Percentiles rank a stretch among this genome's conserved stretches.
phyloP scores from a whole-genome alignment of 768 basidiomycete species.

The Rhodosporidiobolus odoratus region DNA sequence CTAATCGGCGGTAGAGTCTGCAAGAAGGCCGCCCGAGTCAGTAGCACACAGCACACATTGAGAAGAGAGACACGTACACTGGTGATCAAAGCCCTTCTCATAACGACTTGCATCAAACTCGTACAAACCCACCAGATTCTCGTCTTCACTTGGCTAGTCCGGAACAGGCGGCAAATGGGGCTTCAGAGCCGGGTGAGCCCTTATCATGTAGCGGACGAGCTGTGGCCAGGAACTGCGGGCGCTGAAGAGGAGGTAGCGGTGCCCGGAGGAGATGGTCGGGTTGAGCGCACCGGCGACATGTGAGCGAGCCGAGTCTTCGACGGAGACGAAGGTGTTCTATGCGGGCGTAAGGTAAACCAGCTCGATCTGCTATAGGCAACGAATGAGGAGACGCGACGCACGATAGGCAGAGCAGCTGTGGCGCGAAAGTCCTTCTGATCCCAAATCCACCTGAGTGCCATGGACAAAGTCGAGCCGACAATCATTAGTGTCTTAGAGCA shows the following conservation, averaged over 20 bases:
- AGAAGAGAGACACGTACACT: constrained; percentile 3
- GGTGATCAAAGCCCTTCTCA: not conserved
- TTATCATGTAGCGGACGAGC: not conserved
- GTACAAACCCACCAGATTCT: not conserved
- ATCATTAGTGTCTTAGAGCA: not conserved
- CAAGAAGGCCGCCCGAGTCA: not conserved
- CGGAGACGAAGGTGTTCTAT: not conserved
- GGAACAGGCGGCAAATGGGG: not conserved
- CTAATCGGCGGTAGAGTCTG: not conserved
- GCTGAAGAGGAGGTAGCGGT: not conserved
- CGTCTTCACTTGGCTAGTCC: not conserved
- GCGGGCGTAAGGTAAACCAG: not conserved
- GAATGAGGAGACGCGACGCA: not conserved
- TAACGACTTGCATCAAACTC: too few species aligned
- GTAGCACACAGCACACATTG: not conserved
- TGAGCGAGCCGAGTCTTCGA: not conserved
- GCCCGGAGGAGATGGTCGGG: not conserved
- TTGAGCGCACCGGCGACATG: not conserved
- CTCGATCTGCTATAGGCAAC: too few species aligned
- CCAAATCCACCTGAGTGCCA: not conserved
- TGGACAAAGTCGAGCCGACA: not conserved
- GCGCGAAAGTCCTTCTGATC: not conserved
- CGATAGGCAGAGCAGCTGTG: not conserved
- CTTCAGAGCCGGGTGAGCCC: not conserved
- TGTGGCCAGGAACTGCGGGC: not conserved